Percentiles rank a stretch among this genome's conserved stretches.
phyloP scores from a whole-genome alignment of 2,329 filamentous ascomycete species.

The Venturia asperata region DNA sequence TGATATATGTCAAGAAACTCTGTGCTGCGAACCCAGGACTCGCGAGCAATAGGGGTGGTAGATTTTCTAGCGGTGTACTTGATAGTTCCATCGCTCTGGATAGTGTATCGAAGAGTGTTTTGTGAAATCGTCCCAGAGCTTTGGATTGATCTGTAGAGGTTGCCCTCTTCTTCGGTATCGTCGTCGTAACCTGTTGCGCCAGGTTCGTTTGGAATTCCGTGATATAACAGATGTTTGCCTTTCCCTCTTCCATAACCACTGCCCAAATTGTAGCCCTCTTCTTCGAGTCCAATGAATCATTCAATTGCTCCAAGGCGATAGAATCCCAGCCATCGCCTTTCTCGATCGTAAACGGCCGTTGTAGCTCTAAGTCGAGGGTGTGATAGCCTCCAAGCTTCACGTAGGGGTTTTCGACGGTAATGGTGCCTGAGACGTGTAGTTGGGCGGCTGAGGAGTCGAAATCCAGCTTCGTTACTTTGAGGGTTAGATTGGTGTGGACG shows the following conservation, averaged over 20 bases:
- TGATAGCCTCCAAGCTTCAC: slow-evolving; percentile 62
- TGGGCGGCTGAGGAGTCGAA: slow-evolving; percentile 62
- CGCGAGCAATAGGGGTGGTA: slow-evolving; percentile 67
- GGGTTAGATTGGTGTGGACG: slow-evolving; percentile 57
- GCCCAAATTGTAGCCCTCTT: slow-evolving; percentile 78
- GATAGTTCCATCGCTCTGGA: slow-evolving; percentile 72
- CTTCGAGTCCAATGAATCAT: slow-evolving; percentile 71
- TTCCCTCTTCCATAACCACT: slow-evolving; percentile 85
- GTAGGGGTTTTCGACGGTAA: slow-evolving; percentile 58
- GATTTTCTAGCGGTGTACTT: slow-evolving; percentile 23
- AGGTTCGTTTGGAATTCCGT: slow-evolving; percentile 73
- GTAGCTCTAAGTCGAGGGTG: slow-evolving; percentile 76
- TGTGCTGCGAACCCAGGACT: slow-evolving; percentile 82
- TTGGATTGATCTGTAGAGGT: slow-evolving; percentile 55
- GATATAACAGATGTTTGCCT: slow-evolving; percentile 76
- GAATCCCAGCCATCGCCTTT: slow-evolving; percentile 87
- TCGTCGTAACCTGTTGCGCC: slow-evolving; percentile 60
- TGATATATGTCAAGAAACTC: slow-evolving; percentile 70
- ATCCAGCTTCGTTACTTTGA: slow-evolving; percentile 58
- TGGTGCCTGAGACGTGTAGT: slow-evolving; percentile 60
- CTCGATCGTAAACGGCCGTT: slow-evolving; percentile 79
- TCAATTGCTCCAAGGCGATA: slow-evolving; percentile 69
- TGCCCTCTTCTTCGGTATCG: slow-evolving; percentile 58
- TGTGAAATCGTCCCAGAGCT: slow-evolving; percentile 70
- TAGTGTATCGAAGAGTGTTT: slow-evolving; percentile 67